Evolutionary conservation across 1,139 yeast genomes (phyloP), one percentile per base, ranked within the genome.

Genomic region (Lodderomyces margitis): DNA sequence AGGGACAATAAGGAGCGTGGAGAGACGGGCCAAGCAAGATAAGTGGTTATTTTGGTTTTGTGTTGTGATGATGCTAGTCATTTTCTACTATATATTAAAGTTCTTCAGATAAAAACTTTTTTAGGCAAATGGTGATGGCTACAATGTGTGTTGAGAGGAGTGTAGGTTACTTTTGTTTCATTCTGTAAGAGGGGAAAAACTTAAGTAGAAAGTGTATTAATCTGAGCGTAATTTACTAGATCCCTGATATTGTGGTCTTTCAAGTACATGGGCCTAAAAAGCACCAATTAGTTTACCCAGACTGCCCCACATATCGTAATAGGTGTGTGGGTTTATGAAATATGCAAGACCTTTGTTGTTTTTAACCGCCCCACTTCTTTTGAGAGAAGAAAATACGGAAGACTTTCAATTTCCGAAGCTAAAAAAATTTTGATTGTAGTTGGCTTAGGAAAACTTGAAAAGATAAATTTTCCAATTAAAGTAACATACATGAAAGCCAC

Each of bases 21-120:
- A 89, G 61, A 78, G 80, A 51, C 77, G 96, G 43, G 94, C 96
- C n/a, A 78, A 77, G 52, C 87, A 87, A 61, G 98, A 92, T 61
- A 89, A 89, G 59, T 78, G 89, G 75, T 68, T 92, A 31, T 94
- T 92, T 59, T 89, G 87, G 75, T 81, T 83, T 16, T 88, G 91
- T 23, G 79, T 87, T 4, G 43, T 77, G 1, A 49, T 83, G 24
- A 76, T 87, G 68, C 57, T 91, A 45, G 70, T 83, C 12, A 65
- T 80, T 21, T 87, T 91, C 66, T 88, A 83, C 66, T 75, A 79
- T 47, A 82, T 91, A 40, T 58, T 83, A 49, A 79, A 74, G 56
- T 78, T 81, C 71, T 73, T 91, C 45, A 72, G 86, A 38, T 41
- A 15, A 28, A 9, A n/a, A n/a, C n/a, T n/a, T n/a, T 12, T 4